Evolutionary conservation across 129 eudicot genomes (phyloP).

Genomic region (Sambucus nigra): DNA sequence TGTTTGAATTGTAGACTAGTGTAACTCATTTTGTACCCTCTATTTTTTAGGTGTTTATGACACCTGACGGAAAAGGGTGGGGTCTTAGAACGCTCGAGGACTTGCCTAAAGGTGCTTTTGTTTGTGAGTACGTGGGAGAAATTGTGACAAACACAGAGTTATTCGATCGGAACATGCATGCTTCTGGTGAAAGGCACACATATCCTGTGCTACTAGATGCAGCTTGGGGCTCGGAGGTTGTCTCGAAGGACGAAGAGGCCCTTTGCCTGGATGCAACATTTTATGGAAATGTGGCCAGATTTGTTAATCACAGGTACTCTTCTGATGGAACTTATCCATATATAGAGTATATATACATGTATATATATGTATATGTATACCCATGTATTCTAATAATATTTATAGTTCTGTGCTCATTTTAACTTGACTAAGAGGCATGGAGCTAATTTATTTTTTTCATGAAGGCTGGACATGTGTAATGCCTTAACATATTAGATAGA

Average conservation of each 20-base stretch:
- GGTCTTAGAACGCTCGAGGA: conserved; percentile 54
- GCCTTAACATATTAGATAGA: too few relatives aligned
- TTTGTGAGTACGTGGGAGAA: conserved; percentile 64
- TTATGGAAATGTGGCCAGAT: conserved; percentile 55
- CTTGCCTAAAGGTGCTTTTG: conserved; percentile 46
- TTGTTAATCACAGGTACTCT: conserved; percentile 51
- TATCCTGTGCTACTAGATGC: conserved; percentile 58
- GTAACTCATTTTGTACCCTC: neutral
- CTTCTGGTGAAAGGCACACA: conserved; percentile 28
- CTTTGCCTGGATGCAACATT: conserved; percentile 57
- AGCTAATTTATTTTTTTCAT: too few relatives aligned
- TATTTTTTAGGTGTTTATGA: conserved; percentile 50
- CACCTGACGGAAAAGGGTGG: conserved; percentile 53
- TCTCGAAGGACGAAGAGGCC: conserved; percentile 58
- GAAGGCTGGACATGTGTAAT: too few relatives aligned
- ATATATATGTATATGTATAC: neutral
- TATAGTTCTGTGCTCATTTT: neutral
- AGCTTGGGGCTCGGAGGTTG: conserved; percentile 49
- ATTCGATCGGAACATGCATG: conserved; percentile 24
- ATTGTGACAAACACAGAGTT: conserved; percentile 37
- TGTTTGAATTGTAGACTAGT: too few relatives aligned
- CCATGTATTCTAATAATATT: neutral
- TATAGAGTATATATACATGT: too few relatives aligned
- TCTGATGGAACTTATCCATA: neutral
- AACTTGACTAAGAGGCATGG: too few relatives aligned